These are phyloP conservation scores for Solanum hybrid DNA, from an alignment of 305 asterid genomes.

Conservation along the genomic window DNA sequence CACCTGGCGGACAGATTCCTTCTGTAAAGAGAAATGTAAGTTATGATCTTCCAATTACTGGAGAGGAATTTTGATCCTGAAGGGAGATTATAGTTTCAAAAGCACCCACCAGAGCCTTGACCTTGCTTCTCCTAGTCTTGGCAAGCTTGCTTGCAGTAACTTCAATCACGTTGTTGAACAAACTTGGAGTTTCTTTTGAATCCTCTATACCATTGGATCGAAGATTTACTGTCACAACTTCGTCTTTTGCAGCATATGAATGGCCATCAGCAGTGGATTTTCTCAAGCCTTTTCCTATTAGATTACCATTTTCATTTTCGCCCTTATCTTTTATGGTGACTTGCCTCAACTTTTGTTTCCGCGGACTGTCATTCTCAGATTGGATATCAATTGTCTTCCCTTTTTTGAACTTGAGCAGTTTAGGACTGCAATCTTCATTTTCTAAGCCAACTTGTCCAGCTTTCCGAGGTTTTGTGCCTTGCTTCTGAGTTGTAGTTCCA, in stretches of 20 bases:
- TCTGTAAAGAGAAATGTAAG: neutral
- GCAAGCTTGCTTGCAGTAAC: constrained; percentile 24
- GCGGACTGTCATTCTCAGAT: neutral
- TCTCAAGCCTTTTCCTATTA: constrained; percentile 8
- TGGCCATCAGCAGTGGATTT: constrained; percentile 4
- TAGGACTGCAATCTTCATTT: constrained; percentile 1
- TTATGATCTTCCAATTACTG: constrained; percentile 3
- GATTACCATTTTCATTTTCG: neutral
- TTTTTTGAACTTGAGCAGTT: constrained; percentile 16
- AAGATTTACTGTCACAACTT: constrained; percentile 14
- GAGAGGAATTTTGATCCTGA: constrained; percentile 17
- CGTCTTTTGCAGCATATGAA: neutral
- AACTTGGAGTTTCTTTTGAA: constrained; percentile 1
- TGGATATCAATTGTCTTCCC: constrained; percentile 14
- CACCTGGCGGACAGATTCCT: neutral
- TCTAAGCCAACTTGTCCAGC: neutral
- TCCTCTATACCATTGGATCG: constrained; percentile 5
- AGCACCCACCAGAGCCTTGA: constrained; percentile 46
- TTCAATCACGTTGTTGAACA: constrained; percentile 27
- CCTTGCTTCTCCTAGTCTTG: constrained; percentile 26
- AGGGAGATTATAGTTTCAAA: constrained; percentile 41
- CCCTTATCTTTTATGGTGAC: neutral
- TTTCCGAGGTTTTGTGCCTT: neutral
- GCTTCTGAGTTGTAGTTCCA: constrained; percentile 6
- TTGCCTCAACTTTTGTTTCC: constrained; percentile 12